phyloP scores from a whole-genome alignment of 1,284 basidiomycete species.

The Cerioporus squamosus region DNA sequence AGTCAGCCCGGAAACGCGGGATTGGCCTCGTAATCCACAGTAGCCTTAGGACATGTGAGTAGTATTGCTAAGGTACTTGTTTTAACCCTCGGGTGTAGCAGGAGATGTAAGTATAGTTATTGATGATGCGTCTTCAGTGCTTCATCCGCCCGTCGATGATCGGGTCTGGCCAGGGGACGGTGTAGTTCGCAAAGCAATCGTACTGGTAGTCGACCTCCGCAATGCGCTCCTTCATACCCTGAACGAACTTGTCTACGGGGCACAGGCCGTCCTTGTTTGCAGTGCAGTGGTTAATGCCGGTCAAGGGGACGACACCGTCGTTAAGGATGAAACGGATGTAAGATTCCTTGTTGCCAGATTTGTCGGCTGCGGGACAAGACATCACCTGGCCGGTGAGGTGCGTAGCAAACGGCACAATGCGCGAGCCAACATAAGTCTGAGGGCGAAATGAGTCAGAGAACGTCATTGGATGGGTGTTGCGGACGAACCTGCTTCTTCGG shows the following conservation, averaged over 20 bases:
- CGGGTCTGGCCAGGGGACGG: slow-evolving; percentile 22
- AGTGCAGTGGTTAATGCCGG: slow-evolving; percentile 30
- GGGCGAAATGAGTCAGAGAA: neutral
- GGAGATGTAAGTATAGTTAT: too few relatives aligned
- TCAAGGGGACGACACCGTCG: slow-evolving; percentile 66
- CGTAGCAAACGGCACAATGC: slow-evolving; percentile 58
- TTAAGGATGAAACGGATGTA: slow-evolving; percentile 62
- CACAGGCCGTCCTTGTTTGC: slow-evolving; percentile 31
- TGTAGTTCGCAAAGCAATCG: slow-evolving; percentile 31
- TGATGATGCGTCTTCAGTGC: neutral
- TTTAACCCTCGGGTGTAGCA: too few relatives aligned
- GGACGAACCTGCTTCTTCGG: slow-evolving; percentile 50
- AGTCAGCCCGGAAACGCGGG: too few relatives aligned
- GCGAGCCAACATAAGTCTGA: slow-evolving; percentile 50
- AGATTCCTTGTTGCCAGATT: slow-evolving; percentile 28
- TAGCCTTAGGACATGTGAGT: too few relatives aligned
- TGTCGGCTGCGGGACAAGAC: slow-evolving; percentile 43
- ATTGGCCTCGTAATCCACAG: too few relatives aligned
- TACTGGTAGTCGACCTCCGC: slow-evolving; percentile 28
- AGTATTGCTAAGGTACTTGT: too few relatives aligned
- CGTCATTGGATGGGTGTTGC: neutral
- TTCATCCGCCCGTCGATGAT: slow-evolving; percentile 27
- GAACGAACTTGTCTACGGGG: slow-evolving; percentile 24
- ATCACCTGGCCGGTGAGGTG: slow-evolving; percentile 67
- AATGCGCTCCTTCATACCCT: slow-evolving; percentile 31